Evolutionary conservation across 208 protist genomes (phyloP).

Genomic region (Histomonas meleagridis): DNA sequence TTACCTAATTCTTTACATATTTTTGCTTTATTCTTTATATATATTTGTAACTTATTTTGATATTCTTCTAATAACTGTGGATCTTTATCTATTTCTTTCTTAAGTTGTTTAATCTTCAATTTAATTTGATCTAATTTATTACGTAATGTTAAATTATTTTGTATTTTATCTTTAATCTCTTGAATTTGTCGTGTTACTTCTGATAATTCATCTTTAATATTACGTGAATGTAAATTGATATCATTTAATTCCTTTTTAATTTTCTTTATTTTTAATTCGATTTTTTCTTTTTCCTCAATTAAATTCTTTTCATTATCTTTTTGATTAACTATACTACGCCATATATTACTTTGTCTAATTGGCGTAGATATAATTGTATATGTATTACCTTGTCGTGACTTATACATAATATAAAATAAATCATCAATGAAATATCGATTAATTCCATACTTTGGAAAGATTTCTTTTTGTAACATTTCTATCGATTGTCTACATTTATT

Average conservation of each 20-base stretch:
- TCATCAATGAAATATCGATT: constrained; percentile 21
- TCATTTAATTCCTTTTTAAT: background rate
- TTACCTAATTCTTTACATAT: too few species aligned
- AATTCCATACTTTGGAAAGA: background rate
- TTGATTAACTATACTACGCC: background rate
- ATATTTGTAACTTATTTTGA: background rate
- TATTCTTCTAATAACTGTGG: background rate
- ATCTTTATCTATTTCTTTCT: background rate
- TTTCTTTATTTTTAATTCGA: background rate
- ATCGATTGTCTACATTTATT: background rate
- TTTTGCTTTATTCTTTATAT: background rate
- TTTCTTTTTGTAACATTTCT: background rate
- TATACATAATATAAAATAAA: background rate
- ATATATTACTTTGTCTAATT: background rate
- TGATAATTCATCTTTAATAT: background rate
- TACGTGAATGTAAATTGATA: too few species aligned
- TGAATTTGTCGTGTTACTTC: background rate
- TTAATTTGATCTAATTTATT: background rate
- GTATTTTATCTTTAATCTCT: background rate
- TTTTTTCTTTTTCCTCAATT: background rate
- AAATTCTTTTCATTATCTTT: background rate
- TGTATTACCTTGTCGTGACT: background rate
- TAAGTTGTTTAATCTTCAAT: background rate
- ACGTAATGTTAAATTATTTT: background rate
- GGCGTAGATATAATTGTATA: background rate